Evolutionary conservation across 2,329 filamentous ascomycete genomes (phyloP), one percentile per base, ranked within the genome.

Genomic region (Phaeosphaeria sp.): DNA sequence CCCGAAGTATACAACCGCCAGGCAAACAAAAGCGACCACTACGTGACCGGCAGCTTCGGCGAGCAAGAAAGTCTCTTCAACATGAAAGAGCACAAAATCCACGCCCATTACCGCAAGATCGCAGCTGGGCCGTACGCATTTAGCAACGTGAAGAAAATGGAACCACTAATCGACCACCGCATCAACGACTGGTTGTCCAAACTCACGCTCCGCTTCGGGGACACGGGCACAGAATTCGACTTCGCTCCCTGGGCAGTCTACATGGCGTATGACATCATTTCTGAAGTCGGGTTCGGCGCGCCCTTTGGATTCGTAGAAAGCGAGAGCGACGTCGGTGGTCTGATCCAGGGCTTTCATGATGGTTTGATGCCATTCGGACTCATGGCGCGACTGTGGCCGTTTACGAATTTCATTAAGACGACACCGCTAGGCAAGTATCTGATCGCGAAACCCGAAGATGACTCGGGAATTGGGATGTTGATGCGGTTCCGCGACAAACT

Each of bases 401-500:
- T 86, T 60, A 85, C 83, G 9, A 81, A 80, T 49, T 86, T 81
- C 79, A 68, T 86, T 45, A 86, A 86, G 69, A 79, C 74, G 7
- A 86, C 83, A 0, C 83, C 79, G 62, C 51, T 86, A 30, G 77
- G 77, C 13, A 82, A 84, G 57, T 84, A 83, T 63, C 75, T 86
- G 2, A 81, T 86, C 9, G 82, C 84, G 8, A 82, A 73, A 36
- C 83, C 84, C 0, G 79, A 84, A 47, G 80, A 87, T 33, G 72
- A 84, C 40, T 81, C 78, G 13, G 85, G 84, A 0, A 84, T 87
- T 33, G 84, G 84, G 1, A 81, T 79, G 1, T 66, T 87, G 54
- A 87, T 87, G 83, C 77, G 82, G 8, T 87, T 86, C 69, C 82
- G 84, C 3, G 85, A 87, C 61, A 77, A 78, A 24, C 77, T 87